A percentile compares a stretch with the other conserved stretches of the same genome.
phyloP scores from a whole-genome alignment of 495 filamentous ascomycete genomes.

The Xylaria grammica region DNA sequence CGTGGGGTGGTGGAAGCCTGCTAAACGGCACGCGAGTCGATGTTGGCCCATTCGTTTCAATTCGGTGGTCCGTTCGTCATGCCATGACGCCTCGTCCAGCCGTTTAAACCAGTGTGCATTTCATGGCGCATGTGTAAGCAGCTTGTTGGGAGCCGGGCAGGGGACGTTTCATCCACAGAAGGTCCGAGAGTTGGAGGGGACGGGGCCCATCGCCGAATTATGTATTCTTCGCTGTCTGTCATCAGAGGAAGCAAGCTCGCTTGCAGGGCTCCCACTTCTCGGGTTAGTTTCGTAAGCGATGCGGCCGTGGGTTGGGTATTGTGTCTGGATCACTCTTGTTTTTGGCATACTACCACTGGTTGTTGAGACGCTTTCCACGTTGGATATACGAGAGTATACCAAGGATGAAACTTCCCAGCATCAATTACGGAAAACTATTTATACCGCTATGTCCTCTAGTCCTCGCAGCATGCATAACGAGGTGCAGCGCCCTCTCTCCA shows the following conservation, averaged over 20 bases:
- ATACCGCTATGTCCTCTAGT: too few relatives aligned
- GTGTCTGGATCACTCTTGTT: background rate
- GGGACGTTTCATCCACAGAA: background rate
- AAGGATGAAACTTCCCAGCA: background rate
- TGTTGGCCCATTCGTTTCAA: background rate
- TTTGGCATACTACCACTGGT: background rate
- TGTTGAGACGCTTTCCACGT: too few relatives aligned
- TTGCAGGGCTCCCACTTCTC: background rate
- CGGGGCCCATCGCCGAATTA: background rate
- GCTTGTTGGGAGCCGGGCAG: too few relatives aligned
- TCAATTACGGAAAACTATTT: background rate
- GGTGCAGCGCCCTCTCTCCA: background rate
- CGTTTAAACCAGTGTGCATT: background rate
- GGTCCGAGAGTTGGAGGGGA: background rate
- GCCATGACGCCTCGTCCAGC: background rate
- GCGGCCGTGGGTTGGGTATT: background rate
- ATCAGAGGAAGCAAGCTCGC: too few relatives aligned
- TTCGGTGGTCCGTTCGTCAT: constrained; percentile 5
- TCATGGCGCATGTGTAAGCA: background rate
- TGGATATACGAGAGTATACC: background rate
- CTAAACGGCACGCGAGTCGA: background rate
- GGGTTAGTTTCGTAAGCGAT: background rate
- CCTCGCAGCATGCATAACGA: background rate
- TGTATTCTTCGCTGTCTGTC: too few relatives aligned
- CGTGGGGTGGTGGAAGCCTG: background rate